phyloP scores from a whole-genome alignment of 2,329 filamentous ascomycete species.

The Fusarium sp. region DNA sequence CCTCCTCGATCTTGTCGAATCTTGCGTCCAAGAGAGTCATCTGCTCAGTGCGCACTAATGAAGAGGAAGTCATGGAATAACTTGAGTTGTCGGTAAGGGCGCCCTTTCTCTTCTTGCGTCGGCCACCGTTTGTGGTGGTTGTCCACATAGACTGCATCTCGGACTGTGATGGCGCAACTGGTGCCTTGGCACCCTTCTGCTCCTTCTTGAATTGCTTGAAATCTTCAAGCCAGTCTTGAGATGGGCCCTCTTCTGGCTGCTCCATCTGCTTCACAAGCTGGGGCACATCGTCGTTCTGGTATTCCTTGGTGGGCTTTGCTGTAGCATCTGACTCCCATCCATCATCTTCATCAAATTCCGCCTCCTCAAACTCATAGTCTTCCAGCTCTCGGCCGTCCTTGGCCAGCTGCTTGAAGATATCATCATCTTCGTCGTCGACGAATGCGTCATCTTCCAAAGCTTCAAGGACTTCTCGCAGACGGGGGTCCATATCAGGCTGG shows the following conservation, averaged over 20 bases:
- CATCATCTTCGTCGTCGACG: constrained; percentile 88
- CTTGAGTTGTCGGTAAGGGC: constrained; percentile 87
- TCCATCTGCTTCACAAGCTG: constrained; percentile 60
- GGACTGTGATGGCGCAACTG: constrained; percentile 62
- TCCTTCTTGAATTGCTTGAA: constrained; percentile 96
- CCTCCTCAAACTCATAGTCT: constrained; percentile 81
- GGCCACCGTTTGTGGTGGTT: constrained; percentile 80
- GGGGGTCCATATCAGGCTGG: constrained; percentile 97
- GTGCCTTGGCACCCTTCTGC: constrained; percentile 61
- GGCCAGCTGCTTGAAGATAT: constrained; percentile 81
- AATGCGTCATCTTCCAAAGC: constrained; percentile 96
- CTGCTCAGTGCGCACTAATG: constrained; percentile 87
- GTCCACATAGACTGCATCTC: constrained; percentile 78
- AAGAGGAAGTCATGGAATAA: constrained; percentile 93
- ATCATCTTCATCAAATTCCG: constrained; percentile 73
- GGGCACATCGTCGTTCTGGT: constrained; percentile 60
- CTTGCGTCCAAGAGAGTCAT: constrained; percentile 86
- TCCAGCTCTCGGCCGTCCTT: constrained; percentile 78
- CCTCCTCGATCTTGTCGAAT: constrained; percentile 90
- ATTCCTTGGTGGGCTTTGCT: constrained; percentile 76
- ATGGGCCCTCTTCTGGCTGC: constrained; percentile 68
- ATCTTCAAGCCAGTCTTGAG: constrained; percentile 89
- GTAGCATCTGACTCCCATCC: constrained; percentile 97
- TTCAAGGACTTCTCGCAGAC: constrained; percentile 89
- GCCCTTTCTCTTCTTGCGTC: constrained; percentile 94